Evolutionary conservation across 2,329 filamentous ascomycete species (phyloP), one percentile per base, ranked within the genome.

Genomic region (Rhynchosporium secalis): DNA sequence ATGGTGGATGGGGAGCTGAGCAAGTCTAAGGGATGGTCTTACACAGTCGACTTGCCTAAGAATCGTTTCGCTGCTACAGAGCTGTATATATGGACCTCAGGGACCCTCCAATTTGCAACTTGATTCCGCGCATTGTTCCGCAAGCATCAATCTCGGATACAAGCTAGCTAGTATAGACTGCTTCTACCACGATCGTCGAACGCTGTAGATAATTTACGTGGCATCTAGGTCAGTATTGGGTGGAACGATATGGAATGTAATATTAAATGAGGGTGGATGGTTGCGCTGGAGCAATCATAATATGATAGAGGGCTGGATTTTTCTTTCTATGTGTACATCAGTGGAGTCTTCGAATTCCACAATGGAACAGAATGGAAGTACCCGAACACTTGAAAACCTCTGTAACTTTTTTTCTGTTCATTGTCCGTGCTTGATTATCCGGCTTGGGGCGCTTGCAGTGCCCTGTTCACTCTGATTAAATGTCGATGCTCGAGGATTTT

Each of bases 1-100:
- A 73, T 60, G 71, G 65, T 15, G 72, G 72, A 60, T 74, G 72
- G 72, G 72, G 72, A 36, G 71, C 72, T 10, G 72, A 74, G 61
- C 69, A 72, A 62, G 72, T 73, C 26, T 74, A 72, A 66, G 60
- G 29, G 36, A 28, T 12, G 26, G 7, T 28, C 52, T 4, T 28
- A 26, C n/a, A 40, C n/a, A 29, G 15, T 54, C 33, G 33, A 40
- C n/a, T 54, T 33, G 33, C 10, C 26, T 49, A n/a, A 31, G 12
- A 41, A 48, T 28, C 4, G 43, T 58, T 33, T 40, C 31, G 45
- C 43, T 41, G 8, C 36, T 38, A 49, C 41, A 33, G 51, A 41
- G 13, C 20, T 54, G 10, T 41, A 20, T 40, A 41, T 41, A 54
- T 54, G 38, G 51, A 20, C 9, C 33, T 36, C 33, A 36, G 5